These are phyloP conservation scores for Paramecium sexaurelia DNA, from an alignment of 73 alveolate genomes.

Conservation along the genomic window DNA sequence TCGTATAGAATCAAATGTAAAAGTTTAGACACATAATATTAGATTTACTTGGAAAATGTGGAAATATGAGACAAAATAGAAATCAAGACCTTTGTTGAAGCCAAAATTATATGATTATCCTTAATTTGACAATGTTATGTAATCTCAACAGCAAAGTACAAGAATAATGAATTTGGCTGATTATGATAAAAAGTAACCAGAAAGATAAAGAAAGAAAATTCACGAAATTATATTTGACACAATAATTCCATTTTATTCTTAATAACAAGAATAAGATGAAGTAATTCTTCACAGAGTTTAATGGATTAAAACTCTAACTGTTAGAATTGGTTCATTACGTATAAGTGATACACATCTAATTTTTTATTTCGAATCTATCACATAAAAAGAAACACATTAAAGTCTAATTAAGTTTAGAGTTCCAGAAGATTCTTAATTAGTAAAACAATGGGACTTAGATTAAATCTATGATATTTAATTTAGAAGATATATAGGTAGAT, in stretches of 20 bases:
- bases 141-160: neutral
- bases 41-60: conserved; percentile 65
- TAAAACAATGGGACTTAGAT: conserved; percentile 62
- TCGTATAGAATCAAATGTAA: neutral
- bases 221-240: neutral
- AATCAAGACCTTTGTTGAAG: conserved; percentile 59
- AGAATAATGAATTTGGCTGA: conserved; percentile 44
- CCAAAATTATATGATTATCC: conserved; percentile 27
- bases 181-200: neutral
- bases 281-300: neutral
- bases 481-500: conserved; percentile 67
- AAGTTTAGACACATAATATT: neutral
- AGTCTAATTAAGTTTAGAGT: conserved; percentile 53
- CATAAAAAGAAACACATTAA: conserved; percentile 61
- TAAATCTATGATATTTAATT: conserved; percentile 53
- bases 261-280: conserved; percentile 11
- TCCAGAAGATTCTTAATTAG: conserved; percentile 54
- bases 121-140: neutral
- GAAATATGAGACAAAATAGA: conserved; percentile 60
- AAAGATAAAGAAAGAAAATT: neutral
- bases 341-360: conserved; percentile 45
- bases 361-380: conserved; percentile 62
- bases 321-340: conserved; percentile 57
- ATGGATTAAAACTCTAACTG: conserved; percentile 68
- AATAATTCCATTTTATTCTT: neutral